These are phyloP conservation scores for Cephaloascus albidus DNA, from an alignment of 805 yeast species.

Conservation along the genomic window DNA sequence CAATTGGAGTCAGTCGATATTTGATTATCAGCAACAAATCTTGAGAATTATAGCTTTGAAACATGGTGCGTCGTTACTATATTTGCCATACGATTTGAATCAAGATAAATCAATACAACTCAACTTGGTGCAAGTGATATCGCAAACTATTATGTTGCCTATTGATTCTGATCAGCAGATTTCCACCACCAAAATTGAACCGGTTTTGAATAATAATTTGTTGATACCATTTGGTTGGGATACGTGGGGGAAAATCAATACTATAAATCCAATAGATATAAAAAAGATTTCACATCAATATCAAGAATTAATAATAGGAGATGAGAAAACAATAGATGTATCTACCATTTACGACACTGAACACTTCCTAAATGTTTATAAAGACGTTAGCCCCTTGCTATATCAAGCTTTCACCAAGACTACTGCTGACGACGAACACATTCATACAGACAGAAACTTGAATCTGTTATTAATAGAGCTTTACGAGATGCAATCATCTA, in stretches of 20 bases:
- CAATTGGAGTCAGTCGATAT: conserved; percentile 3
- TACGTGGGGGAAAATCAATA: conserved; percentile 37
- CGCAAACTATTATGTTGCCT: background rate
- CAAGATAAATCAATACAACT: background rate
- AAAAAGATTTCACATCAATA: conserved; percentile 5
- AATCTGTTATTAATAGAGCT: conserved; percentile 2
- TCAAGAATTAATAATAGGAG: background rate
- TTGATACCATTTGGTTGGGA: conserved; percentile 43
- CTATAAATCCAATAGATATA: conserved; percentile 13
- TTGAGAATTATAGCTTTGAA: conserved; percentile 21
- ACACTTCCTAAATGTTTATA: background rate
- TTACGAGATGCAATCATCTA: background rate
- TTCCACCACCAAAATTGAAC: conserved; percentile 1
- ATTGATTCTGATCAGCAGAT: background rate
- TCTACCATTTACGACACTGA: background rate
- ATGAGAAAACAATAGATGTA: background rate
- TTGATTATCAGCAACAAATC: conserved; percentile 22
- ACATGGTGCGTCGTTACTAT: conserved; percentile 17
- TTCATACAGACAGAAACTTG: background rate
- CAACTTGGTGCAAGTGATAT: background rate
- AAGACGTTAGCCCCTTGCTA: background rate
- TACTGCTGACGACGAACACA: background rate
- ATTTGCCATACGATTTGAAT: conserved; percentile 4
- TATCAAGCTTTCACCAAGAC: background rate
- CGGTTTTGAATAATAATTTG: conserved; percentile 8